Evolutionary conservation across 768 basidiomycete species (phyloP), one percentile per base, ranked within the genome.

Genomic region (Naganishia vishniacii): DNA sequence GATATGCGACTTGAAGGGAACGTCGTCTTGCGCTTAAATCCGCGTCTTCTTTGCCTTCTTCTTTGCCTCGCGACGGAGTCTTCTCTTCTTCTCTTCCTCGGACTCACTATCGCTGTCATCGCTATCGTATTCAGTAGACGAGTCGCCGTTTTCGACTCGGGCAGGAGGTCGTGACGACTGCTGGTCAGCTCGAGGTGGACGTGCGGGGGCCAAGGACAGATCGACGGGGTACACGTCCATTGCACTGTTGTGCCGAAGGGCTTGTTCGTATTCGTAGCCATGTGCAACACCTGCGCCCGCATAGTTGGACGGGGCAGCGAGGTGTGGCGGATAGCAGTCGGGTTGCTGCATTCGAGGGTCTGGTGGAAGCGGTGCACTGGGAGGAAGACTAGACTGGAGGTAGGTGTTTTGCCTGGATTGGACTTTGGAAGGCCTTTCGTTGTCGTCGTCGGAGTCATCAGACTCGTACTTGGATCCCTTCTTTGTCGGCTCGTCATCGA

Each of bases 51-150:
- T 48, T 20, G 47, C 23, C 47, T 28, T 48, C 47, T 46, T 46
- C 45, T 48, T 48, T 25, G 47, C 47, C 25, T 48, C 47, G 11
- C 47, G 5, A 7, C 25, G 18, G 20, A 48, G 20, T 7, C 47
- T 23, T 7, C 47, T 5, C 47, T 48, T 48, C 20, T 28, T 23
- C 47, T 48, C 47, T 12, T 26, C 47, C 47, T 23, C 47, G 3
- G 47, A 25, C 47, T 48, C 47, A 18, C 25, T 48, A 28, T 48
- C 47, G 25, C 47, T 48, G 20, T 48, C 47, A 28, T 48, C 47
- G 18, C 47, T 48, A 48, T 28, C 25, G 28, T 48, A 46, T 8
- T 46, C 45, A n/a, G 45, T n/a, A n/a, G n/a, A 23, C 4, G 47
- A 48, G 28, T 48, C 47, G 18, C 25, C 47, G 28, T 48, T 25